Base-by-base conservation (phyloP, 2,329 filamentous ascomycete genomes). In the Domatiomyces catenatus region DNA sequence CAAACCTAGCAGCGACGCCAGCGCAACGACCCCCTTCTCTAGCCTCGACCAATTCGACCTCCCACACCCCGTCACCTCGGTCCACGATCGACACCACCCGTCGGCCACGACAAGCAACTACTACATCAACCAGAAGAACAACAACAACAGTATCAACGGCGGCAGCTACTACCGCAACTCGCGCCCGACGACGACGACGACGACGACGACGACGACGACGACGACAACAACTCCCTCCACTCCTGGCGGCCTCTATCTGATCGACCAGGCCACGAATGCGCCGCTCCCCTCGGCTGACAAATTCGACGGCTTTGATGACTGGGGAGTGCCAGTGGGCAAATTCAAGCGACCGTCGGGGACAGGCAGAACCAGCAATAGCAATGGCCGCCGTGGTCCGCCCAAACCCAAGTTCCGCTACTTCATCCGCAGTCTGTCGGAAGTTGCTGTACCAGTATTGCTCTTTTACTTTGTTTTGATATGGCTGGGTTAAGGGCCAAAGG, bases 391-490 rank as follows among this genome's bases (percentile, higher is more conserved):
- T 63, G 69, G 12, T 65, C 69, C 45, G 66, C 63, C 75, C 2
- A 63, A 64, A 1, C 62, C 77, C 3, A 73, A 84, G 5, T 63
- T 69, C 28, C 69, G 71, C 22, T 83, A 90, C 63, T 66, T 87
- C 39, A 74, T 72, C 66, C 74, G 71, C 7, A 81, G 76, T 44
- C 59, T 81, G 17, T 79, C 76, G 68, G 71, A 76, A 46, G 80
- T 88, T 2, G 72, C 71, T 5, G 78, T 76, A 72, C 75, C 84
- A 64, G 79, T 77, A 18, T 64, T 81, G 44, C 56, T 69, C 12
- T 80, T 80, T 63, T 92, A 84, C 72, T 71, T 71, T 26, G 85
- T 80, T 67, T 67, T 90, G 58, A 71, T 81, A 51, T 79, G 75
- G 67, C 73, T 73, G 60, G 81, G 81, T 56, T 86, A 62, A 65